Evolutionary conservation across 1,139 yeast genomes (phyloP), one percentile per base, ranked within the genome.

Genomic region (Nakaseomyces bracarensis): DNA sequence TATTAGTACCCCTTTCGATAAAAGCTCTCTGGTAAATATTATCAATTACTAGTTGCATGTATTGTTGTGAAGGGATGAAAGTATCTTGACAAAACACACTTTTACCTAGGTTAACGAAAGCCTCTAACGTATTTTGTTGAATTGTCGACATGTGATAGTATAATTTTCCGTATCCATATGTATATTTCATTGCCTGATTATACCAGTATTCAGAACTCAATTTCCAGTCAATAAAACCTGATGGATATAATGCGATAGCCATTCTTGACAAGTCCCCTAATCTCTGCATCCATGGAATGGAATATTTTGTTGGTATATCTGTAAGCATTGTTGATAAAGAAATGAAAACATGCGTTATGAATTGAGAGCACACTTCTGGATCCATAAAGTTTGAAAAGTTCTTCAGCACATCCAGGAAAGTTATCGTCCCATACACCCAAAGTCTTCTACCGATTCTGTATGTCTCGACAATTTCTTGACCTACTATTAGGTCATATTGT

Each of bases 381-480:
- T 66, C 70, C 51, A 66, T 61, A 44, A 65, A 66, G 40, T 78
- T 72, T 30, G 75, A 72, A 41, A 82, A 80, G 57, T 81, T 82
- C 55, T 82, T 82, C 55, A 82, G 65, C n/a, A 82, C 86, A 59
- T 82, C 93, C 40, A 82, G 65, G 50, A 82, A 81, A 25, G 81
- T 85, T 18, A 82, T 87, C 6, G 83, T 76, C 18, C 93, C 93
- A 58, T 82, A 82, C 8, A 82, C 89, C 91, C 91, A 82, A 70
- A 82, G 71, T 51, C 91, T 67, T 50, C 89, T 68, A 31, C 84
- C 84, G 39, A 82, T 81, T 58, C 85, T 77, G 60, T 82, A 82
- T 38, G 81, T 72, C 49, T 80, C 82, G 7, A 82, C 84, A 36
- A 82, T 75, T 50, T 81, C 82, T 54, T 77, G 77, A 2, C 91